Evolutionary conservation across 495 filamentous ascomycete genomes (phyloP), one percentile per base, ranked within the genome.

Genomic region (Neurospora hispaniola): DNA sequence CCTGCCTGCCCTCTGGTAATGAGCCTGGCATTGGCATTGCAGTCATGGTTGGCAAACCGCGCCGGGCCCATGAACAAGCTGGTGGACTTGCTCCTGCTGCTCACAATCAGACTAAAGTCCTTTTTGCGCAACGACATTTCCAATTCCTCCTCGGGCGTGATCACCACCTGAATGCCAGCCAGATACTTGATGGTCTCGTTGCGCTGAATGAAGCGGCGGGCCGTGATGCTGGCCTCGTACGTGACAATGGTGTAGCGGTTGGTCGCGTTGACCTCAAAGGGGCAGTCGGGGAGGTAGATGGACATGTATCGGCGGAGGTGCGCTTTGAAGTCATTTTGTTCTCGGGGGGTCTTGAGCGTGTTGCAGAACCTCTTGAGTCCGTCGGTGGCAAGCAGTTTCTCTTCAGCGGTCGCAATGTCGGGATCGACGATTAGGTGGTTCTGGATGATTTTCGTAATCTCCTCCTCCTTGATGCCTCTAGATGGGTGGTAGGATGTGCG

Each of bases 11-110:
- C 92, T 40, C 87, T 89, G 20, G 93, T 97, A 74, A 91, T 89
- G 72, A 99, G 85, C 77, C 89, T 86, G 5, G 94, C 94, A 84
- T 98, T 99, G 38, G 96, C 93, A 75, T 92, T 88, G 80, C 96
- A 99, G 81, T 99, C 96, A 80, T 99, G 96, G 77, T 99, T 99
- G 23, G 95, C 92, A 77, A 99, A 98, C 43, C 96, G 90, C 48
- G 96, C 96, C 23, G 96, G 96, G 3, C 96, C 96, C 76, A 99
- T 89, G 75, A 99, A 97, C 23, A 98, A 84, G 16, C 92, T 94
- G 9, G 94, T 90, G 18, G 88, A 90, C 78, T 96, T 96, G 76
- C 94, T 94, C 42, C 96, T 87, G 77, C 93, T 94, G 73, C 94
- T 97, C 79, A 97, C 90, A 66, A 99, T 94, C 70, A 99, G 93